Evolutionary conservation across 83 land plant genomes (phyloP), one percentile per base, ranked within the genome.

Genomic region (Diphasiastrum complanatum): DNA sequence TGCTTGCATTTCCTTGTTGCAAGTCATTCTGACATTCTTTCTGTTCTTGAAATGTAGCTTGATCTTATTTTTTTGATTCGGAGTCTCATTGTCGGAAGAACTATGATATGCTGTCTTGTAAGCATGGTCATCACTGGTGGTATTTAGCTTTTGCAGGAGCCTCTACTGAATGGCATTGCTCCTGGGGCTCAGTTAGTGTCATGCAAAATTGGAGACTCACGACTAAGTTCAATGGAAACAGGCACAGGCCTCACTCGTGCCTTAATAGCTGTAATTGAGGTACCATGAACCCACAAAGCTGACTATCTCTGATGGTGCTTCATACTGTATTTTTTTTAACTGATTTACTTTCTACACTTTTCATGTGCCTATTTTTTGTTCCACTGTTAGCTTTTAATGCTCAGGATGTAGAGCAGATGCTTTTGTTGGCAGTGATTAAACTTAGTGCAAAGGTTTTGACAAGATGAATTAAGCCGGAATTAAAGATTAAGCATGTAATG

Each of bases 111-210:
- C n/a, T n/a, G n/a, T n/a, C n/a, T n/a, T n/a, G n/a, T n/a, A n/a
- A n/a, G n/a, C n/a, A n/a, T n/a, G n/a, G n/a, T 1, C 45, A 41
- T 1, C n/a, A 41, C 1, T 41, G 12, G n/a, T 41, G 45, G 18
- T 18, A 41, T 38, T 8, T 5, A 5, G 19, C 31, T 26, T 49
- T 26, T 47, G 4, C 47, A 95, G 99, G 96, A 95, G 55, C 93
- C 92, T 4, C 66, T 95, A 61, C 73, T 89, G 38, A 90, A 91
- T 86, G 99, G 99, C 61, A 76, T 89, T 72, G 99, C 99, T 55
- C 99, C 99, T 57, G 99, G 99, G 41, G 99, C 99, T 26, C 99
- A 95, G 47, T n/a, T 95, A 25, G 75, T 95, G 35, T 95, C 99
- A 31, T 95, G 99, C 62, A 95, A 95, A 75, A 89, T 95, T 71